phyloP scores from a whole-genome alignment of 2,329 filamentous ascomycete genomes.

The Zymoseptoria brevis region DNA sequence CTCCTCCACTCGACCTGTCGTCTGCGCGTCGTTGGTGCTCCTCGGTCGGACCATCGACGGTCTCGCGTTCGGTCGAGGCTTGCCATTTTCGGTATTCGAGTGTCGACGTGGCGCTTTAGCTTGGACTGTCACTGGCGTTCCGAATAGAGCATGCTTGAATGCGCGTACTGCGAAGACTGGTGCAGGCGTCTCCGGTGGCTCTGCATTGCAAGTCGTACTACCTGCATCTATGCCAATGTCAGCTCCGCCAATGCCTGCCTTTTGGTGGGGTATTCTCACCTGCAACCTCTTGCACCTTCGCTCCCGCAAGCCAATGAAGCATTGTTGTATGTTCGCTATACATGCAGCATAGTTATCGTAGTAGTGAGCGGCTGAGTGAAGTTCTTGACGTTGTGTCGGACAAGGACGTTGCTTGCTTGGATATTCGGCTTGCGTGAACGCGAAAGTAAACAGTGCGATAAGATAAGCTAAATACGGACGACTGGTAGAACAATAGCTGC shows the following conservation, averaged over 20 bases:
- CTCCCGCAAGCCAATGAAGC: slow-evolving; percentile 30
- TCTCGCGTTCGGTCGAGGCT: slow-evolving; percentile 15
- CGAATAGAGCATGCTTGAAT: slow-evolving; percentile 58
- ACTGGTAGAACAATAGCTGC: too few relatives aligned
- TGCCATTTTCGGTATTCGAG: slow-evolving; percentile 23
- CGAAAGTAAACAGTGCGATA: not conserved
- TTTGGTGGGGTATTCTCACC: slow-evolving; percentile 7
- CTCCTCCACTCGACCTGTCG: slow-evolving; percentile 10
- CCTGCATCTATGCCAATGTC: slow-evolving; percentile 20
- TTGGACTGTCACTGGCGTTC: slow-evolving; percentile 49
- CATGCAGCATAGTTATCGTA: not conserved
- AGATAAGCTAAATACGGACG: not conserved
- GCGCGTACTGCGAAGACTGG: slow-evolving; percentile 60
- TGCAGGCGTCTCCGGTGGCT: slow-evolving; percentile 56
- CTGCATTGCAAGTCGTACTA: slow-evolving; percentile 37
- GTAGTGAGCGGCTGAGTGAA: not conserved
- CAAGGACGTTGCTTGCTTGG: not conserved
- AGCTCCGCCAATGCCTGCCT: not conserved
- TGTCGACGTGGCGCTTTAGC: slow-evolving; percentile 22
- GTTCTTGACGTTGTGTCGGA: not conserved
- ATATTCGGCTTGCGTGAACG: not conserved
- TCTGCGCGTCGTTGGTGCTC: slow-evolving; percentile 22
- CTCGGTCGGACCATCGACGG: slow-evolving; percentile 24
- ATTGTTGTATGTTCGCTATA: slow-evolving; percentile 13
- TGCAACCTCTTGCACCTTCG: slow-evolving; percentile 20